A percentile compares a stretch with the other conserved stretches of the same genome.
phyloP scores from a whole-genome alignment of 768 basidiomycete genomes.

The Scleroderma citrinum region DNA sequence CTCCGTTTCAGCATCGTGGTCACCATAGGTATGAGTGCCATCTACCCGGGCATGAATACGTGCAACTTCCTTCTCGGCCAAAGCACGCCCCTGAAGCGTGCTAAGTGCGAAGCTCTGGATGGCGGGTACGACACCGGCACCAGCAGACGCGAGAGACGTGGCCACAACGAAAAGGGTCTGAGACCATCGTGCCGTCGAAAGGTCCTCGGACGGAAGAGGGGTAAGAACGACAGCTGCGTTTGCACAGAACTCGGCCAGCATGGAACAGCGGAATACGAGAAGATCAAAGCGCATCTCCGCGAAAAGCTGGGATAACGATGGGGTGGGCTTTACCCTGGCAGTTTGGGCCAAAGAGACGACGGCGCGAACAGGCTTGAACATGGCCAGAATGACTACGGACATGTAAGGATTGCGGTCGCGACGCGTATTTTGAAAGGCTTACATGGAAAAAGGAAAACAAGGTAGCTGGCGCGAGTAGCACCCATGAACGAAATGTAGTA shows the following conservation, averaged over 20 bases:
- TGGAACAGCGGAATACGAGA: conserved; percentile 54
- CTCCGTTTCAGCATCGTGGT: conserved; percentile 30
- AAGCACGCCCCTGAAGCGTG: conserved; percentile 37
- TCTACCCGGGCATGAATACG: conserved; percentile 7
- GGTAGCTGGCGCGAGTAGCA: conserved; percentile 54
- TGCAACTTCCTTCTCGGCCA: conserved; percentile 30
- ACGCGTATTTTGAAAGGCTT: conserved; percentile 24
- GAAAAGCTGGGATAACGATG: conserved; percentile 45
- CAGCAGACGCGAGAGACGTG: conserved; percentile 59
- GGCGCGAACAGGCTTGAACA: conserved; percentile 46
- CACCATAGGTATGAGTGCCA: not conserved
- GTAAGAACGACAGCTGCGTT: conserved; percentile 54
- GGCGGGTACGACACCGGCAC: conserved; percentile 63
- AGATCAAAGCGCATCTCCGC: conserved; percentile 67
- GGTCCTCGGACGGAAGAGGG: conserved; percentile 36
- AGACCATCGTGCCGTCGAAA: conserved; percentile 16
- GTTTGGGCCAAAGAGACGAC: conserved; percentile 9
- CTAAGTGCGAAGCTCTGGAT: conserved; percentile 70
- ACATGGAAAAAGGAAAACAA: conserved; percentile 67
- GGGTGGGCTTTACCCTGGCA: conserved; percentile 41
- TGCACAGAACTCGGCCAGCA: conserved; percentile 62
- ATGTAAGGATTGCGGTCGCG: too few species aligned
- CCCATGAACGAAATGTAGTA: conserved; percentile 73
- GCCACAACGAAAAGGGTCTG: conserved; percentile 49
- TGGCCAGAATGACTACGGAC: conserved; percentile 48